Percentiles rank a stretch among this genome's conserved stretches.
These are phyloP conservation scores for Entomortierella beljakovae DNA, from an alignment of 192 early-diverging fungal species.

Conservation along the genomic window DNA sequence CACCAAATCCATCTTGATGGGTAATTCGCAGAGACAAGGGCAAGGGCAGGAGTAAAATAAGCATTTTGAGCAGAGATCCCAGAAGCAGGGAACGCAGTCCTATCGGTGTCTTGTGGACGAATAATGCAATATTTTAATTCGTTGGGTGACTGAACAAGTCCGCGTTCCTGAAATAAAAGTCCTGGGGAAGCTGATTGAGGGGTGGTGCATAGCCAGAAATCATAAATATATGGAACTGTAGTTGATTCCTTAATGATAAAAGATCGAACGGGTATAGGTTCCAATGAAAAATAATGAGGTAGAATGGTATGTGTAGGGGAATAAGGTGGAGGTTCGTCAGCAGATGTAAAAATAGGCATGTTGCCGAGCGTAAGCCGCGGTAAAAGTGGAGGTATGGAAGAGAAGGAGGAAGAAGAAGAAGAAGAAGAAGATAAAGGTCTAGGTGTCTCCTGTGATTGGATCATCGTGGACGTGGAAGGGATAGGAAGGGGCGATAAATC, in stretches of 20 bases:
- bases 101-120: conserved; percentile 33
- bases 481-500: no score
- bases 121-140: conserved; percentile 43
- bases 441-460: background rate
- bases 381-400: background rate
- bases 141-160: conserved; percentile 6
- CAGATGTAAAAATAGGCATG: conserved; percentile 6
- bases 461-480: background rate
- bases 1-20: conserved; percentile 47
- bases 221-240: conserved; percentile 21
- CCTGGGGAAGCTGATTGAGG: conserved; percentile 22
- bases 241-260: conserved; percentile 40
- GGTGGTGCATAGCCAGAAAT: conserved; percentile 34
- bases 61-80: conserved; percentile 11
- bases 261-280: conserved; percentile 35
- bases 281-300: conserved; percentile 44
- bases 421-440: background rate
- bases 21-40: conserved; percentile 25
- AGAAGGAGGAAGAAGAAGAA: background rate
- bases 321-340: conserved; percentile 40
- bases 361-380: conserved; percentile 8
- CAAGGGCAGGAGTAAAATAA: conserved; percentile 35
- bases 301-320: conserved; percentile 48
- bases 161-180: conserved; percentile 20
- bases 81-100: conserved; percentile 25